Evolutionary conservation across 257 asterid genomes (phyloP).

Genomic region (Thymus mandschuricus): DNA sequence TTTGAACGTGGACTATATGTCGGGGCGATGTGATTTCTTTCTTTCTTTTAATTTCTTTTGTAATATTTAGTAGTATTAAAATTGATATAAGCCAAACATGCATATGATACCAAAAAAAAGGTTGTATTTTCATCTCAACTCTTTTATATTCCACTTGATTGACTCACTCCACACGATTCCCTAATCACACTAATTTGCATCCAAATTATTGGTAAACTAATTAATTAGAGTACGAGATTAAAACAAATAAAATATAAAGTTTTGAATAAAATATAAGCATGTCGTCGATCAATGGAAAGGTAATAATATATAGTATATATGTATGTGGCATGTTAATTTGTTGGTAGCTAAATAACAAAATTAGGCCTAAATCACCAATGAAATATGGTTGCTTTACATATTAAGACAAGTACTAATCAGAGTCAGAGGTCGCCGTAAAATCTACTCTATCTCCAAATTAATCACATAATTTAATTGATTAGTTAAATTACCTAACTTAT

Average conservation of each 20-base stretch:
- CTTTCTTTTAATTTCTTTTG: too few relatives aligned
- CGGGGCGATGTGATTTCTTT: too few relatives aligned
- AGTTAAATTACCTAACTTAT: constrained; percentile 35
- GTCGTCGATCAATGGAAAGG: neutral
- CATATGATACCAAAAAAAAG: neutral
- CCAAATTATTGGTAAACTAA: neutral
- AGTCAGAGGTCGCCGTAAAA: constrained; percentile 17
- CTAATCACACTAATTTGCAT: too few relatives aligned
- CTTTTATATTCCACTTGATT: too few relatives aligned
- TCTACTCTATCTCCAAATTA: constrained; percentile 15
- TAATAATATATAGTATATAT: too few relatives aligned
- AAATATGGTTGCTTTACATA: constrained; percentile 33
- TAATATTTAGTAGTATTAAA: too few relatives aligned
- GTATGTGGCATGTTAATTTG: neutral
- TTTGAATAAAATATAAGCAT: neutral
- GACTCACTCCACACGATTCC: too few relatives aligned
- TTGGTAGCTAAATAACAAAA: constrained; percentile 37
- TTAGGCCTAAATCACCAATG: constrained; percentile 48
- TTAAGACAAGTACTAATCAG: constrained; percentile 31
- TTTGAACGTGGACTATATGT: too few relatives aligned
- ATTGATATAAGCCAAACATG: neutral
- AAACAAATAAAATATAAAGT: neutral
- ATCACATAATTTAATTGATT: constrained; percentile 25
- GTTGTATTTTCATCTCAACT: too few relatives aligned
- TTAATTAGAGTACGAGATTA: neutral